These are phyloP conservation scores for Poa annua DNA, from an alignment of 176 grass and related monocot species.

Conservation along the genomic window DNA sequence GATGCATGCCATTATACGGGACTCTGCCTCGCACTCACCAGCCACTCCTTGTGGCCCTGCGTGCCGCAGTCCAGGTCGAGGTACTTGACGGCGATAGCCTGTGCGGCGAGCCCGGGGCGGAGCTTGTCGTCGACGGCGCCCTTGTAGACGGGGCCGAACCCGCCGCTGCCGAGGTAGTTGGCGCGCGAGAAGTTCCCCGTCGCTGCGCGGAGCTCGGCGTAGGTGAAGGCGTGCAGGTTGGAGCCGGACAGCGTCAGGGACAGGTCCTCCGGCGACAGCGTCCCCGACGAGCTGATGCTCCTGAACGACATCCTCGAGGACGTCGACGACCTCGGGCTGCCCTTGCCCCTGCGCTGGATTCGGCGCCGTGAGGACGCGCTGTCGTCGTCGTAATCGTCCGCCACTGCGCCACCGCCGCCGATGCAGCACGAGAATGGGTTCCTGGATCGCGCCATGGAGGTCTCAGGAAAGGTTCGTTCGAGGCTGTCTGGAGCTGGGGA, in stretches of 20 bases:
- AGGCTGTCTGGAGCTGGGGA: neutral
- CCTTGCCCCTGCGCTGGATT: constrained; percentile 25
- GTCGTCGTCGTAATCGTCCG: neutral
- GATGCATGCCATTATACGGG: neutral
- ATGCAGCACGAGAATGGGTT: constrained; percentile 44
- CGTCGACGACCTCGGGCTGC: constrained; percentile 48
- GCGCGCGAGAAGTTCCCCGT: constrained; percentile 62
- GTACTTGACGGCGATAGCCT: constrained; percentile 81
- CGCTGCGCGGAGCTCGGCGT: constrained; percentile 60
- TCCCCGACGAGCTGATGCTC: constrained; percentile 73
- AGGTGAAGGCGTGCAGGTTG: constrained; percentile 82
- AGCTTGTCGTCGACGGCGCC: constrained; percentile 66
- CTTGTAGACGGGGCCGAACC: constrained; percentile 82
- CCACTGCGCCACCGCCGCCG: constrained; percentile 7
- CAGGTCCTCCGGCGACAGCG: constrained; percentile 73
- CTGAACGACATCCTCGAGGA: constrained; percentile 73
- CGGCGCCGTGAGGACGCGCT: neutral
- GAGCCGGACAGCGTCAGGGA: constrained; percentile 67
- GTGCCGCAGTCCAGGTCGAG: constrained; percentile 74
- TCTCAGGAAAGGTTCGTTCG: neutral
- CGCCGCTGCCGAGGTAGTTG: constrained; percentile 87
- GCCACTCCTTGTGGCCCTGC: constrained; percentile 94
- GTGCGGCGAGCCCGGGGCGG: constrained; percentile 57
- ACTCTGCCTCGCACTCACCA: constrained; percentile 58
- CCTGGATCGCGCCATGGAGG: constrained; percentile 11